Evolutionary conservation across 495 filamentous ascomycete genomes (phyloP), one percentile per base, ranked within the genome.

Genomic region (Hypoxylon lenormandii): DNA sequence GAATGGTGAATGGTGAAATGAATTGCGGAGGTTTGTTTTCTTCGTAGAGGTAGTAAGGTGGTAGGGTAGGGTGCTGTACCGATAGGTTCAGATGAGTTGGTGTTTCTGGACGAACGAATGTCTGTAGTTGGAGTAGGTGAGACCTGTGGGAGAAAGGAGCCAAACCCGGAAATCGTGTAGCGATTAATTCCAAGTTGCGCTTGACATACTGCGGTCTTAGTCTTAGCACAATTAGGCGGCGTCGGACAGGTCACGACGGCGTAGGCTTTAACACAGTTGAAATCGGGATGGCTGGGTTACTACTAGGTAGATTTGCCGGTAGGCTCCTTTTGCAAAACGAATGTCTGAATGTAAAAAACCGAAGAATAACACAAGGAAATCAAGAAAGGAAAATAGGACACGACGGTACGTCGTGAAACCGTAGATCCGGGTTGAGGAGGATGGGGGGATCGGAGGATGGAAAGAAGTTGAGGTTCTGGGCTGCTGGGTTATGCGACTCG

Each of bases 81-180:
- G 52, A 66, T 62, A 57, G 52, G 33, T 18, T 56, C 38, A 46
- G 47, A 26, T 69, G 63, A n/a, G 64, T 72, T 72, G 64, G 53
- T 63, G 58, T 53, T 70, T 72, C 61, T 40, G 59, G 58, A 68
- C 55, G 68, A 76, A 76, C 58, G 74, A 76, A 56, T 63, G 73
- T 76, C 51, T 72, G 53, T 36, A 72, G 72, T 72, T 76, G 72
- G 64, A 70, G 73, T 73, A 74, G 64, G 73, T 40, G 64, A 66
- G 64, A 67, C 60, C 55, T 36, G 59, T 60, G 21, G 38, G 26
- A 12, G 43, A 55, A 60, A 51, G 51, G 46, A 59, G 18, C 62
- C 68, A 52, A 46, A 66, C 13, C 68, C 57, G 48, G 55, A 59
- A 66, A 63, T 43, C 30, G 52, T 48, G 38, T 59, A 53, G 57